Conservation (phyloP, 345 rosid genomes). For the Melaleuca alternifolia region DNA sequence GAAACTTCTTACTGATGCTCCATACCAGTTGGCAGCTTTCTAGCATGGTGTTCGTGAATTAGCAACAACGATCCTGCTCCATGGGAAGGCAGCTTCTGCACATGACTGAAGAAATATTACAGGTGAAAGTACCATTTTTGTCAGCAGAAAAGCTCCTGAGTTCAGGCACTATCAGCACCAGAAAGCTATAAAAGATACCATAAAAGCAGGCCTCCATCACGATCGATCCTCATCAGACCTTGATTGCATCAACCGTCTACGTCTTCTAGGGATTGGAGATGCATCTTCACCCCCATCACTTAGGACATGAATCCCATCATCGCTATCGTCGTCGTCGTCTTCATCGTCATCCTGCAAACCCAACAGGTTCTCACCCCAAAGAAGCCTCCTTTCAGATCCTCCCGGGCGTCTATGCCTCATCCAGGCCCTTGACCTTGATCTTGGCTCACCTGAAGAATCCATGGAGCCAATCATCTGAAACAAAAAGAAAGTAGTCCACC, state of each 20-base stretch:
- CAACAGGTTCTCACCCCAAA: slow-evolving; percentile 89
- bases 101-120: slow-evolving; percentile 5
- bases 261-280: slow-evolving; percentile 54
- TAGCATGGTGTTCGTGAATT: not conserved
- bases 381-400: slow-evolving; percentile 58
- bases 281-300: slow-evolving; percentile 43
- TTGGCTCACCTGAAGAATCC: slow-evolving; percentile 42
- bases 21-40: not conserved
- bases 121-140: not conserved
- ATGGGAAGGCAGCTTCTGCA: slow-evolving; percentile 1
- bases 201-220: slow-evolving; percentile 10
- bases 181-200: not conserved
- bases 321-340: slow-evolving; percentile 18
- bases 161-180: slow-evolving; percentile 12
- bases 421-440: slow-evolving; percentile 44
- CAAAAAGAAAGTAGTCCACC: slow-evolving; percentile 65
- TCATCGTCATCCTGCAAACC: slow-evolving; percentile 57
- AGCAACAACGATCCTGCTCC: slow-evolving; percentile 1
- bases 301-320: slow-evolving; percentile 21
- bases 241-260: slow-evolving; percentile 55
- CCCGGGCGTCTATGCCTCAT: slow-evolving; percentile 51
- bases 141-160: not conserved
- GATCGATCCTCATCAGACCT: slow-evolving; percentile 59
- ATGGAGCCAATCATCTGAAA: slow-evolving; percentile 81
- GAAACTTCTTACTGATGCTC: not conserved